A percentile compares a stretch with the other conserved stretches of the same genome.
These are phyloP conservation scores for Trichoderma simmonsii DNA, from an alignment of 2,329 filamentous ascomycete genomes.

Conservation along the genomic window DNA sequence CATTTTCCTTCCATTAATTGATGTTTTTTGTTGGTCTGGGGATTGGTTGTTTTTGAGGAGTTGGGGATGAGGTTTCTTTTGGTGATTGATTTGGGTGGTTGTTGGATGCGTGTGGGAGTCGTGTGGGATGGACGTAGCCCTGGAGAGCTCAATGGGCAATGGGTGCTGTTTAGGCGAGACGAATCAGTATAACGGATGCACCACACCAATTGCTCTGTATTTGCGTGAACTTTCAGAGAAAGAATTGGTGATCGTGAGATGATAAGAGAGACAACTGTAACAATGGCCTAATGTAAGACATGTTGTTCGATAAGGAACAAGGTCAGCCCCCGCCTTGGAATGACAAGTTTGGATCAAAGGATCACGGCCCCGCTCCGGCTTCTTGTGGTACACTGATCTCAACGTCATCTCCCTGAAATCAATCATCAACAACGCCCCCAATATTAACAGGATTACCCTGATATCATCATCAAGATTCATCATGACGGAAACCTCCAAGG, in stretches of 20 bases:
- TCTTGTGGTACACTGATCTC: not conserved
- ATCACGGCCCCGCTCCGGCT: not conserved
- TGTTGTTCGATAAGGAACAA: not conserved
- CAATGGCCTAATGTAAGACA: not conserved
- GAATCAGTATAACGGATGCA: accelerated
- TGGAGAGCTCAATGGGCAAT: too few relatives aligned
- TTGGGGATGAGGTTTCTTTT: not conserved
- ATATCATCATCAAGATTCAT: not conserved
- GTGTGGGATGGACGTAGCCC: not conserved
- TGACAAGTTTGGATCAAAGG: not conserved
- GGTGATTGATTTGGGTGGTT: not conserved
- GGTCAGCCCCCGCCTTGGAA: not conserved
- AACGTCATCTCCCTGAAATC: not conserved
- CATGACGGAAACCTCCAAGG: not conserved
- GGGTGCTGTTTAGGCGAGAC: accelerated
- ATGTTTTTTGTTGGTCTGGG: not conserved
- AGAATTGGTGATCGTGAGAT: not conserved
- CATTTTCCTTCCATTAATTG: not conserved
- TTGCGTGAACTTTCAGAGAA: not conserved
- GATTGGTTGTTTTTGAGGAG: not conserved
- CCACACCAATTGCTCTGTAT: not conserved
- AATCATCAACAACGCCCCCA: not conserved
- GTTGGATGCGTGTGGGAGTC: not conserved
- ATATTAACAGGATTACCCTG: not conserved
- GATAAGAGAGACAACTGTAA: not conserved